A percentile compares a stretch with the other conserved stretches of the same genome.
Conservation (phyloP, 2,329 filamentous ascomycete genomes). For the Aspergillus clavatus region DNA sequence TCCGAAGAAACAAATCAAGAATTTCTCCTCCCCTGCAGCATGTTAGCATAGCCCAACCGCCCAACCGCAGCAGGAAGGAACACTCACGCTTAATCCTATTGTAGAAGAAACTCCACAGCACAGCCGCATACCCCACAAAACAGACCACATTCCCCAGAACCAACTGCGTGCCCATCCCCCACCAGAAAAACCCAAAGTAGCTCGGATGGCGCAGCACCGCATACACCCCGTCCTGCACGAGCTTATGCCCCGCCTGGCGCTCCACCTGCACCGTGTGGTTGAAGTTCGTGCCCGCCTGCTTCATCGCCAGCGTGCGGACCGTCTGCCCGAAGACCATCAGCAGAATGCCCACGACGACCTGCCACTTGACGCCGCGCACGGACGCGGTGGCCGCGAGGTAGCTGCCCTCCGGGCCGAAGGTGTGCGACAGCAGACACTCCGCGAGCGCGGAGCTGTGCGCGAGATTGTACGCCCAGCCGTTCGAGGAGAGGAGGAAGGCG, state of each 20-base stretch:
- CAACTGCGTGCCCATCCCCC: conserved; percentile 90
- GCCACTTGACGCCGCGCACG: conserved; percentile 26
- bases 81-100: conserved; percentile 61
- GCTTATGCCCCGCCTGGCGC: conserved; percentile 64
- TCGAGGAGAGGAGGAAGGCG: conserved; percentile 78
- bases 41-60: conserved; percentile 5
- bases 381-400: conserved; percentile 43
- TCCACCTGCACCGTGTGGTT: conserved; percentile 76
- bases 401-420: conserved; percentile 32
- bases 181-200: conserved; percentile 99
- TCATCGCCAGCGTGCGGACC: conserved; percentile 79
- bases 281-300: conserved; percentile 83
- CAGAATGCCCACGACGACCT: conserved; percentile 54
- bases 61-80: neutral
- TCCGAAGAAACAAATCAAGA: conserved; percentile 76
- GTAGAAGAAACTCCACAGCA: conserved; percentile 83
- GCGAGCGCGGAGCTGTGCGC: conserved; percentile 70
- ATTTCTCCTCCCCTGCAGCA: conserved; percentile 65
- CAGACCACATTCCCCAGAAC: conserved; percentile 81
- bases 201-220: conserved; percentile 72
- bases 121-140: conserved; percentile 65
- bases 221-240: conserved; percentile 85
- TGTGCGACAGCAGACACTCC: conserved; percentile 57
- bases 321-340: conserved; percentile 67
- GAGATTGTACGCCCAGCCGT: conserved; percentile 77